A percentile compares a stretch with the other conserved stretches of the same genome.
Conservation (phyloP, 2,329 filamentous ascomycete genomes). For the Colletotrichum musicola region DNA sequence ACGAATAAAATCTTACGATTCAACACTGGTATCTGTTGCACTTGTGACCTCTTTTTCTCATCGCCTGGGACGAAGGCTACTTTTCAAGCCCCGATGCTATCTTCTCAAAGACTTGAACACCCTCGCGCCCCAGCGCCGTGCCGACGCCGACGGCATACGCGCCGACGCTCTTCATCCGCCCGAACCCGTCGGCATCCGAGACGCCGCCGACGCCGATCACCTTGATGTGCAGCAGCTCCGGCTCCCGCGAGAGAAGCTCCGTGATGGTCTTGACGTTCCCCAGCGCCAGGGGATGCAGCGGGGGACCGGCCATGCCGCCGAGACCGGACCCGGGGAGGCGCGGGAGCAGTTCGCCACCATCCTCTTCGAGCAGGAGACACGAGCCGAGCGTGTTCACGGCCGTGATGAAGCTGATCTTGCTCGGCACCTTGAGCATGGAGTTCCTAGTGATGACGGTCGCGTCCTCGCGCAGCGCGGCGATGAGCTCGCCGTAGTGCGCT, state of each 20-base stretch:
- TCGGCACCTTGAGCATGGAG: conserved; percentile 33
- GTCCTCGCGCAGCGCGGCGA: conserved; percentile 59
- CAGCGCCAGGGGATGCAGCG: conserved; percentile 79
- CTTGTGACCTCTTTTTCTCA: background rate
- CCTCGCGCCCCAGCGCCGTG: conserved; percentile 75
- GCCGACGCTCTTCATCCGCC: conserved; percentile 75
- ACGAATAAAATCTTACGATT: conserved; percentile 25
- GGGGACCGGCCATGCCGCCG: conserved; percentile 79
- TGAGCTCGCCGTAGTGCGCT: conserved; percentile 71
- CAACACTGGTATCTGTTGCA: background rate
- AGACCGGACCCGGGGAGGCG: conserved; percentile 68
- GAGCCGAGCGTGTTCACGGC: conserved; percentile 80
- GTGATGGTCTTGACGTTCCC: conserved; percentile 82
- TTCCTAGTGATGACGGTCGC: conserved; percentile 27
- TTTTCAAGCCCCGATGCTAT: conserved; percentile 54
- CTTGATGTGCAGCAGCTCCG: conserved; percentile 63
- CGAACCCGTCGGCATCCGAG: conserved; percentile 70
- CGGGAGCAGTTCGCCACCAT: conserved; percentile 11
- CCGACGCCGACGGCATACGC: conserved; percentile 76
- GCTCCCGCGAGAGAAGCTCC: conserved; percentile 65
- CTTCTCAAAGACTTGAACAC: conserved; percentile 71
- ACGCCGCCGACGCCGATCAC: conserved; percentile 83
- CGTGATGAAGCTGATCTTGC: conserved; percentile 74
- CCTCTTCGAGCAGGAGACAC: conserved; percentile 67
- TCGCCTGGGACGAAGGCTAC: background rate